Conservation (phyloP, 352 stramenopile species). For the Pythium brassicae region DNA sequence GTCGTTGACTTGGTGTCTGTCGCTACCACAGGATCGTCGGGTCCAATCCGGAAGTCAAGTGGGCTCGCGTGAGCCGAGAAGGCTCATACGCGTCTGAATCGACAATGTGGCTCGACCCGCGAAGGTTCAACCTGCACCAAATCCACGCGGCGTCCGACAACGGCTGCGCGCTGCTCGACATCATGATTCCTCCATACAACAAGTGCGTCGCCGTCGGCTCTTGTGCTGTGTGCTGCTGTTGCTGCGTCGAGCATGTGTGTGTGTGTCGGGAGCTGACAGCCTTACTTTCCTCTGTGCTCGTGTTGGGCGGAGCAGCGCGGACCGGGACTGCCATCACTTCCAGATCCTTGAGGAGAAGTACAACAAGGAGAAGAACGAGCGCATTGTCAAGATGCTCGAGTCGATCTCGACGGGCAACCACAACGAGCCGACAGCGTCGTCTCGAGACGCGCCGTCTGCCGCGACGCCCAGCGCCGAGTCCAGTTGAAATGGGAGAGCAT, state of each 20-base stretch:
- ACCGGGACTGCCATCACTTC: constrained; percentile 78
- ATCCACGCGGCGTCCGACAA: constrained; percentile 68
- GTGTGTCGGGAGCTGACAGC: background rate
- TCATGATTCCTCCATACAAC: constrained; percentile 86
- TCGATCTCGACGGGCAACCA: constrained; percentile 65
- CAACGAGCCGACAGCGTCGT: constrained; percentile 30
- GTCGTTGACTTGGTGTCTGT: too few species aligned
- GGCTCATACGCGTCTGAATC: constrained; percentile 48
- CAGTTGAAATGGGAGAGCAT: background rate
- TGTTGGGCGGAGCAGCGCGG: constrained; percentile 27
- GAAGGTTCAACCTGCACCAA: constrained; percentile 79
- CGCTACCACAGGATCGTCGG: constrained; percentile 23
- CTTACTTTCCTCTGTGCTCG: constrained; percentile 6
- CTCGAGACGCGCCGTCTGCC: background rate
- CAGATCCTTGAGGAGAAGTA: constrained; percentile 58
- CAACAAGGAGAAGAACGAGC: constrained; percentile 36
- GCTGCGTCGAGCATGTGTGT: too few species aligned
- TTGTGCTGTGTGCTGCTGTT: background rate
- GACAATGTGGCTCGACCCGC: constrained; percentile 80
- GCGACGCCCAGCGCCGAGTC: background rate
- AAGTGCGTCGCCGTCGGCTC: constrained; percentile 38
- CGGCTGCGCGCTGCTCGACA: constrained; percentile 73
- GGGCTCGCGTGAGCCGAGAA: constrained; percentile 57
- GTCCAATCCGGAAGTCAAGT: constrained; percentile 41
- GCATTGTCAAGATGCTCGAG: constrained; percentile 69